These are phyloP conservation scores for Lathyrus tuberosus DNA, from an alignment of 306 rosid genomes.

Conservation along the genomic window DNA sequence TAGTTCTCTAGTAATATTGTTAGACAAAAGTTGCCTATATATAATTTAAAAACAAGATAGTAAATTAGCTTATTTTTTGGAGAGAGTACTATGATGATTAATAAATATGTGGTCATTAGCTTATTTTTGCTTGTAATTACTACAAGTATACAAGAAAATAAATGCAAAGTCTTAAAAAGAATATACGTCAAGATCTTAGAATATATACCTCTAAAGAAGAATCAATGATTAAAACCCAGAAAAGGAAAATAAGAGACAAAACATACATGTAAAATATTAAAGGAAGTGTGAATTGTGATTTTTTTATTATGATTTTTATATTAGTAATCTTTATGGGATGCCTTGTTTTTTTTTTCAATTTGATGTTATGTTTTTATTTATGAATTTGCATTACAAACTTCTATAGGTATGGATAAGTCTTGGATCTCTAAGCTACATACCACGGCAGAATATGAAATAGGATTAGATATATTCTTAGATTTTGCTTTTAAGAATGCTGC, in stretches of 20 bases:
- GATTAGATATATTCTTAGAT: too few relatives aligned
- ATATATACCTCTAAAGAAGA: background rate
- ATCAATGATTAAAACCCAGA: background rate
- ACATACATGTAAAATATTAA: background rate
- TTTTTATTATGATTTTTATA: too few relatives aligned
- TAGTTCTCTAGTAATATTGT: conserved; percentile 64
- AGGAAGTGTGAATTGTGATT: too few relatives aligned
- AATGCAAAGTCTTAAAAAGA: background rate
- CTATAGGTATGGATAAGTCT: too few relatives aligned
- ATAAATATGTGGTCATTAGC: background rate
- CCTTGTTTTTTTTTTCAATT: too few relatives aligned
- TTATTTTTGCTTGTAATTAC: conserved; percentile 1
- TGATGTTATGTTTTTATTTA: too few relatives aligned
- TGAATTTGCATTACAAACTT: too few relatives aligned
- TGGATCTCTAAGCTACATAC: too few relatives aligned
- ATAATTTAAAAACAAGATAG: background rate
- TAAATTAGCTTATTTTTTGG: background rate
- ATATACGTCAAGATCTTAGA: background rate
- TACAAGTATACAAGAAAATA: background rate
- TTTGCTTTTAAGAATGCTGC: too few relatives aligned
- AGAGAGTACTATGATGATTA: background rate
- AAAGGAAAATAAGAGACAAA: background rate
- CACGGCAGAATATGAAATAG: too few relatives aligned
- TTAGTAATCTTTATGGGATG: too few relatives aligned
- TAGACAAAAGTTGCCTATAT: conserved; percentile 56